These are phyloP conservation scores for Candida peoriensis DNA, from an alignment of 805 yeast genomes.

Conservation along the genomic window DNA sequence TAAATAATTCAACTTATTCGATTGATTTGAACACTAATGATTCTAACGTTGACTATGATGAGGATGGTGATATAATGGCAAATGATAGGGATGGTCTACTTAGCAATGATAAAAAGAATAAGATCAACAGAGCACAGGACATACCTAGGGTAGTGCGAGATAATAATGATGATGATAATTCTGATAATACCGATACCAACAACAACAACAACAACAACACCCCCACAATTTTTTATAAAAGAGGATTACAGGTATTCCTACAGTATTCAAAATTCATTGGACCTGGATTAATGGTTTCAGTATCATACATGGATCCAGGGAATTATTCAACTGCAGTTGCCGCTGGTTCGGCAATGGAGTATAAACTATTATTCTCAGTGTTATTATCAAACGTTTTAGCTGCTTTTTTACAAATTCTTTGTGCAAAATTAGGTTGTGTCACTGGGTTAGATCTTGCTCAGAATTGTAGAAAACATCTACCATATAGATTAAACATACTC, in stretches of 20 bases:
- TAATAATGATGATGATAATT: too few species aligned
- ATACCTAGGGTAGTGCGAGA: too few species aligned
- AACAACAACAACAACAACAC: too few species aligned
- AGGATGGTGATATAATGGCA: too few species aligned
- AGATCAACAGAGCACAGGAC: too few species aligned
- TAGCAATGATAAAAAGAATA: too few species aligned
- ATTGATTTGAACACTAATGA: too few species aligned
- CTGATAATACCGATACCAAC: too few species aligned
- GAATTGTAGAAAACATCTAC: slow-evolving; percentile 73
- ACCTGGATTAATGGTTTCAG: slow-evolving; percentile 92
- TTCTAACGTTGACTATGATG: too few species aligned
- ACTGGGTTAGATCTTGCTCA: slow-evolving; percentile 92
- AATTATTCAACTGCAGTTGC: slow-evolving; percentile 93
- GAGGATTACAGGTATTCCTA: slow-evolving; percentile 21
- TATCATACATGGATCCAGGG: slow-evolving; percentile 97
- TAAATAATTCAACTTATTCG: too few species aligned
- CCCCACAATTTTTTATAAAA: too few species aligned
- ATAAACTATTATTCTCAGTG: slow-evolving; percentile 71
- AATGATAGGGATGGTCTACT: too few species aligned
- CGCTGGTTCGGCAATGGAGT: slow-evolving; percentile 85
- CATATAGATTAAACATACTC: slow-evolving; percentile 51
- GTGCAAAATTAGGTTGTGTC: slow-evolving; percentile 87
- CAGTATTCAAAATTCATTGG: slow-evolving; percentile 74
- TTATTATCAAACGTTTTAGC: slow-evolving; percentile 82
- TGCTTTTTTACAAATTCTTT: slow-evolving; percentile 75